Base-by-base conservation (phyloP, 164 flowering plant genomes). In the Hamamelis virginiana region DNA sequence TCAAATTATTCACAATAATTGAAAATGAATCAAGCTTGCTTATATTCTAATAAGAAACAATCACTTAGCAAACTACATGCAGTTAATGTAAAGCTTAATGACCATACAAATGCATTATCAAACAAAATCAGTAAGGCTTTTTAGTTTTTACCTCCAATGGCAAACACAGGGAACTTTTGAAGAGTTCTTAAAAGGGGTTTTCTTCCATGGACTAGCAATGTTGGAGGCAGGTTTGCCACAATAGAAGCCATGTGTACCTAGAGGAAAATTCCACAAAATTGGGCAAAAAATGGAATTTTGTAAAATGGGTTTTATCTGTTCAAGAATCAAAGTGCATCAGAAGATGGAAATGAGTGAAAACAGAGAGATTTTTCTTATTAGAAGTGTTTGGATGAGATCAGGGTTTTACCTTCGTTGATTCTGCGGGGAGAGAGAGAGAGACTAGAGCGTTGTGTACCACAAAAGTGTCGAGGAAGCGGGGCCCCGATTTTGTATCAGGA, bases 231-330 rank as follows among this genome's bases (percentile, higher is more conserved):
- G 64, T 55, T 67, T 56, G 78, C 67, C 75, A 74, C 45, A 52
- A 78, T 69, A 50, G 86, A 80, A 51, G 83, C 82, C 83, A 82
- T 82, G 22, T 58, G 45, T 41, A 52, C 61, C 77, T 60, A 25
- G 3, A 18, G 51, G 25, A 43, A 22, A 26, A 50, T 58, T 38
- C 3, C 13, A 65, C 0, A 47, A 56, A 16, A 12, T 9, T 25
- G 1, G 8, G 51, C 15, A 2, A 52, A 70, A 48, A 56, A 51
- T 28, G 9, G 43, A 53, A 13, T 14, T 69, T 62, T 43, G 26
- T 14, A 11, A 51, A 18, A 61, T 50, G 60, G 38, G 66, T 9
- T 22, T 21, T 27, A 13, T 46, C 19, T 26, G 1, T 9, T 21
- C 28, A 62, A 10, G 14, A 22, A 13, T 44, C 41, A 33, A 33